phyloP scores from a whole-genome alignment of 768 basidiomycete species.

The Panus rudis region DNA sequence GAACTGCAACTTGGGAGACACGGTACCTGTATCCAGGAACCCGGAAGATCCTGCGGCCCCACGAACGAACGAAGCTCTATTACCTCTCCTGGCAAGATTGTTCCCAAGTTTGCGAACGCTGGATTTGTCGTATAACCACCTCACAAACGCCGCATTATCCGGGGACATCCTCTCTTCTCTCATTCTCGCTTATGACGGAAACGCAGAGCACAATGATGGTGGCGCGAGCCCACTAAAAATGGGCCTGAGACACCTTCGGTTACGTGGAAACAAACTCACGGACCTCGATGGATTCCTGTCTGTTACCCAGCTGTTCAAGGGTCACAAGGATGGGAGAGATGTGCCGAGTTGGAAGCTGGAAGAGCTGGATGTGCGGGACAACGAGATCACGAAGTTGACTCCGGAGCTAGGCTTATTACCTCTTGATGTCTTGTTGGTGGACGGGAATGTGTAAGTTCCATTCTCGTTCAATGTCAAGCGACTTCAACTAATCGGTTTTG shows the following conservation, averaged over 20 bases:
- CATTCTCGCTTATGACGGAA: too few species aligned
- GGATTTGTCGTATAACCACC: slow-evolving; percentile 68
- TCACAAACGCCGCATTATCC: slow-evolving; percentile 49
- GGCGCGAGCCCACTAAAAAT: slow-evolving; percentile 23
- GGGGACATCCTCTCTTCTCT: slow-evolving; percentile 41
- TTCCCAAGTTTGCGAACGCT: slow-evolving; percentile 68
- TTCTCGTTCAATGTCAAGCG: neutral
- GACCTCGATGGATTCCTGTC: slow-evolving; percentile 56
- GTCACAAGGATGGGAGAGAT: slow-evolving; percentile 50
- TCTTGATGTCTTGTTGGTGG: slow-evolving; percentile 75
- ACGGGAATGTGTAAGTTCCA: slow-evolving; percentile 69
- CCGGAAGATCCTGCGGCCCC: slow-evolving; percentile 29
- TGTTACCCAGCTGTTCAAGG: slow-evolving; percentile 59
- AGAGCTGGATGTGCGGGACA: slow-evolving; percentile 78
- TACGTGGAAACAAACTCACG: slow-evolving; percentile 63
- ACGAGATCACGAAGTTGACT: slow-evolving; percentile 65
- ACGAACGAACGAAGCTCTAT: slow-evolving; percentile 44
- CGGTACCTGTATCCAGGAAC: slow-evolving; percentile 39
- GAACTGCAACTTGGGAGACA: slow-evolving; percentile 62
- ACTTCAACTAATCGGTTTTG: neutral
- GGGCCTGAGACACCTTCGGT: slow-evolving; percentile 57
- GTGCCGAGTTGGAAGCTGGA: slow-evolving; percentile 70
- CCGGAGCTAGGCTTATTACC: slow-evolving; percentile 69
- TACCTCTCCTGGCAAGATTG: slow-evolving; percentile 52
- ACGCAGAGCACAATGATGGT: slow-evolving; percentile 23